Evolutionary conservation across 257 asterid genomes (phyloP).

Genomic region (Solanum appendiculatum): DNA sequence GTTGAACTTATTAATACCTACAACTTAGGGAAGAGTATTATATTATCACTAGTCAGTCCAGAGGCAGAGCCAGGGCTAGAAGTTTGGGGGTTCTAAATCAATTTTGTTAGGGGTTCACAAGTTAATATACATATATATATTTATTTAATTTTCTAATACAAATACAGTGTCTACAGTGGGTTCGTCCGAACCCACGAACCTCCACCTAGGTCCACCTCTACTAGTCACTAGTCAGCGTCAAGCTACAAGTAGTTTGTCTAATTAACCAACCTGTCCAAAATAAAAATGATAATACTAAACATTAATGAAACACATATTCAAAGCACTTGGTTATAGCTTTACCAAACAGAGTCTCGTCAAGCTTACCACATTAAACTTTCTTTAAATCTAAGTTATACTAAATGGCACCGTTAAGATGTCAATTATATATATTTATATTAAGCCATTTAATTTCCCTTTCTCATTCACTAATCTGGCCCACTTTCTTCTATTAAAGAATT

Average conservation of each 20-base stretch:
- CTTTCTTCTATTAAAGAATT: background rate
- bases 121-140: too few relatives aligned
- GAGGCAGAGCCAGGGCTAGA: too few relatives aligned
- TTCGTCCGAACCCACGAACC: too few relatives aligned
- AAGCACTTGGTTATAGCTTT: background rate
- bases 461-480: background rate
- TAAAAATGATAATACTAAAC: background rate
- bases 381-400: background rate
- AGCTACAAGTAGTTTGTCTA: background rate
- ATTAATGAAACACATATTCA: background rate
- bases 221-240: background rate
- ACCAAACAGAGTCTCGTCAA: background rate
- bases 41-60: background rate
- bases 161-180: too few relatives aligned
- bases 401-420: constrained; percentile 1
- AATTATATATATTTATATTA: background rate
- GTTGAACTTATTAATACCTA: background rate
- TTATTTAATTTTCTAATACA: too few relatives aligned
- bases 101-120: too few relatives aligned
- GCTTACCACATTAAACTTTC: background rate
- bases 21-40: background rate
- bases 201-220: too few relatives aligned
- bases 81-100: too few relatives aligned
- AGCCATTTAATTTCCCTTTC: background rate
- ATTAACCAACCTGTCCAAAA: background rate